Evolutionary conservation across 73 alveolate genomes (phyloP).

Genomic region (Urostyla sp.): DNA sequence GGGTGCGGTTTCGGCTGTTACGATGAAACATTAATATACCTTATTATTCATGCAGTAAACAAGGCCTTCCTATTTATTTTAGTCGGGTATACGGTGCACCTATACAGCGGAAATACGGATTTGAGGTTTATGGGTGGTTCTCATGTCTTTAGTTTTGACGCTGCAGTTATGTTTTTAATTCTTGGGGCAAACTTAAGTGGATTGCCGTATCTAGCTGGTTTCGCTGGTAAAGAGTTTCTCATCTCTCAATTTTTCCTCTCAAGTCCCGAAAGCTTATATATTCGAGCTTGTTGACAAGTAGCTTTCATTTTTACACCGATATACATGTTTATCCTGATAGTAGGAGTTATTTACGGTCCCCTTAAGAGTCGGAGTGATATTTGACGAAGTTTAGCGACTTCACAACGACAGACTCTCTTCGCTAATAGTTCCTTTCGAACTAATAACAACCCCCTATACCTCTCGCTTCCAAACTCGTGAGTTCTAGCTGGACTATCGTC

Average conservation of each 20-base stretch:
- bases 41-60: constrained; percentile 41
- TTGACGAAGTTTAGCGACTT: no score
- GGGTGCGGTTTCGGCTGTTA: constrained; percentile 47
- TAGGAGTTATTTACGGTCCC: neutral
- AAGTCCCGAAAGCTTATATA: neutral
- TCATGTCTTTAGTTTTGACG: constrained; percentile 18
- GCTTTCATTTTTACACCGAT: constrained; percentile 34
- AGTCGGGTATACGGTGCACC: constrained; percentile 28
- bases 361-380: no score
- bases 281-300: constrained; percentile 1
- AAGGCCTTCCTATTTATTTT: constrained; percentile 41
- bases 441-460: no score
- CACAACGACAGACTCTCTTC: no score
- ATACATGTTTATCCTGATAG: constrained; percentile 21
- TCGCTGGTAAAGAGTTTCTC: constrained; percentile 25
- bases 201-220: constrained; percentile 33
- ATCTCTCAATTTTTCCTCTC: constrained; percentile 7
- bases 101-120: constrained; percentile 44
- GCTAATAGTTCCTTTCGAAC: no score
- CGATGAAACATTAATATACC: constrained; percentile 19
- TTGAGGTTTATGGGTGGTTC: constrained; percentile 38
- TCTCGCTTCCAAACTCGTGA: no score
- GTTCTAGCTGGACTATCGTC: no score
- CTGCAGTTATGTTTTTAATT: constrained; percentile 8
- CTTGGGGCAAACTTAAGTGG: constrained; percentile 13